Conservation (phyloP, 768 basidiomycete genomes). For the Boletus sp. region DNA sequence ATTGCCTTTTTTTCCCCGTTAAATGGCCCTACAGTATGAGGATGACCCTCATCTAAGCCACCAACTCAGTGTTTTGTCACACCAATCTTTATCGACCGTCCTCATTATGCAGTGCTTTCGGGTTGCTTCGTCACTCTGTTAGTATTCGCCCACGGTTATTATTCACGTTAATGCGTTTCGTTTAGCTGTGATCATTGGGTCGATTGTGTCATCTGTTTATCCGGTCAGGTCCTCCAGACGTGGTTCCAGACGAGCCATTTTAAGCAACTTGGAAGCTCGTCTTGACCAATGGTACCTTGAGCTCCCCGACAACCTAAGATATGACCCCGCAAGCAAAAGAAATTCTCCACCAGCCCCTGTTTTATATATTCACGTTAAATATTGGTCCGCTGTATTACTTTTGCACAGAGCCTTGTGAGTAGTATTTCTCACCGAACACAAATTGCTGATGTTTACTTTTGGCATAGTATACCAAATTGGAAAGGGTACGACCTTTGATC, state of each 20-base stretch:
- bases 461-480: slow-evolving; percentile 67
- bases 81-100: slow-evolving; percentile 39
- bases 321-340: slow-evolving; percentile 54
- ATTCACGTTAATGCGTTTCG: neutral
- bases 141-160: slow-evolving; percentile 22
- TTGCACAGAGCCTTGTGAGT: slow-evolving; percentile 80
- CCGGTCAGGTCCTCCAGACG: slow-evolving; percentile 56
- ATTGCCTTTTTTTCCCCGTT: neutral
- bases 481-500: slow-evolving; percentile 45
- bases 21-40: slow-evolving; percentile 45
- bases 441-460: slow-evolving; percentile 11
- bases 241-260: slow-evolving; percentile 45
- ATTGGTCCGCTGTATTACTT: slow-evolving; percentile 73
- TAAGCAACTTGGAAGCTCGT: slow-evolving; percentile 58
- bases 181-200: slow-evolving; percentile 64
- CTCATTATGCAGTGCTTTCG: slow-evolving; percentile 56
- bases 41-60: slow-evolving; percentile 57
- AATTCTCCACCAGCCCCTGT: slow-evolving; percentile 61
- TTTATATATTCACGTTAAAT: slow-evolving; percentile 67
- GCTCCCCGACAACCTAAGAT: slow-evolving; percentile 62
- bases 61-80: slow-evolving; percentile 36
- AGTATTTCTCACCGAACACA: neutral
- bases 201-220: slow-evolving; percentile 67
- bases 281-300: slow-evolving; percentile 75
- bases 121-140: slow-evolving; percentile 58